These are phyloP conservation scores for Colletotrichum musicola DNA, from an alignment of 2,329 filamentous ascomycete species.

Conservation along the genomic window DNA sequence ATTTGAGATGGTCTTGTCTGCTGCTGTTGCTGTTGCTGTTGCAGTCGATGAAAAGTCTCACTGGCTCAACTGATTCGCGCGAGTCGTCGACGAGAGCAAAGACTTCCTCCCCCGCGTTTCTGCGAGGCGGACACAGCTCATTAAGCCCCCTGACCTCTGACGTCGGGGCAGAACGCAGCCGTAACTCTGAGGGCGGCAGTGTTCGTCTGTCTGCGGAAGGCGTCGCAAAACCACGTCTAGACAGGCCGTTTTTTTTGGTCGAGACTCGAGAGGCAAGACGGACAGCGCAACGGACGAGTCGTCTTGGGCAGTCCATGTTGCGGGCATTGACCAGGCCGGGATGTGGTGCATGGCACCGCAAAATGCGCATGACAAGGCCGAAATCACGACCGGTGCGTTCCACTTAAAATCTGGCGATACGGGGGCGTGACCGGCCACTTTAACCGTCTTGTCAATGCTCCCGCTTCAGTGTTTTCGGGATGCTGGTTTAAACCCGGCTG, in stretches of 20 bases:
- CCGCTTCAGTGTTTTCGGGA: constrained; percentile 14
- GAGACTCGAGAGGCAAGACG: neutral
- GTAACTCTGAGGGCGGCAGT: neutral
- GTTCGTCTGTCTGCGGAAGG: constrained; percentile 4
- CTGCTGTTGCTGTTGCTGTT: neutral
- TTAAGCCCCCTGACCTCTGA: neutral
- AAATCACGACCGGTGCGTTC: constrained; percentile 31
- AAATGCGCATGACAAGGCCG: constrained; percentile 38
- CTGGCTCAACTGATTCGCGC: neutral
- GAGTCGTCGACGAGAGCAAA: constrained; percentile 3
- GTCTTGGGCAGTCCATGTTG: constrained; percentile 29
- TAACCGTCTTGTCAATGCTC: constrained; percentile 31
- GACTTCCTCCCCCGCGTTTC: constrained; percentile 5
- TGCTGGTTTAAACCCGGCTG: constrained; percentile 7
- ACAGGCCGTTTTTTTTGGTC: neutral
- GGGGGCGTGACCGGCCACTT: constrained; percentile 35
- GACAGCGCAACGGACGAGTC: neutral
- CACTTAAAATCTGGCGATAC: constrained; percentile 31
- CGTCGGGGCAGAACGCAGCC: constrained; percentile 6
- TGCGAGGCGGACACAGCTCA: neutral
- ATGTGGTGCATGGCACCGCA: constrained; percentile 34
- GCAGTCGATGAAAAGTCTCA: neutral
- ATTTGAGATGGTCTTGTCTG: constrained; percentile 27
- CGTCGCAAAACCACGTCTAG: too few relatives aligned
- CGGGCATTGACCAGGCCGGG: constrained; percentile 36